phyloP scores from a whole-genome alignment of 176 grass and related monocot genomes.

The Dendrocalamus sinicus region DNA sequence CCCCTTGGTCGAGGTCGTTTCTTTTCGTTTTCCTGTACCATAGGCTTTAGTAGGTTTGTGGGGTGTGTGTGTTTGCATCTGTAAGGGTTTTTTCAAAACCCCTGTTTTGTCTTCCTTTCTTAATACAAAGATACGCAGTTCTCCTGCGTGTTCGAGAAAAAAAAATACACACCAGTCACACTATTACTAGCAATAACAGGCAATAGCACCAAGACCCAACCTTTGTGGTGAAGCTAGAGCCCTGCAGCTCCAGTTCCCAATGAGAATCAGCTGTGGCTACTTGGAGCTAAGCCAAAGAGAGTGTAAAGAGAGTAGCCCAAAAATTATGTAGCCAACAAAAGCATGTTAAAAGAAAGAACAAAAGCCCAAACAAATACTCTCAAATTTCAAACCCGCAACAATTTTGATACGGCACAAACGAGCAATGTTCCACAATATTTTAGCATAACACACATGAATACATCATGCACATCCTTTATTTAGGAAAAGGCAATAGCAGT shows the following conservation, averaged over 20 bases:
- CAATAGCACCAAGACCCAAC: background rate
- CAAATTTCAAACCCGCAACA: background rate
- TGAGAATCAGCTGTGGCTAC: background rate
- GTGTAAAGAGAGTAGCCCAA: background rate
- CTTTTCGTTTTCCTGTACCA: too few species aligned
- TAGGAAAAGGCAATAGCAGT: background rate
- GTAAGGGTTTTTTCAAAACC: too few species aligned
- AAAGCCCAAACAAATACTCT: background rate
- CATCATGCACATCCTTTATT: conserved; percentile 1
- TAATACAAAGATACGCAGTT: too few species aligned
- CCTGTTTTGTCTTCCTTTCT: too few species aligned
- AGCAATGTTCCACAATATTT: conserved; percentile 12
- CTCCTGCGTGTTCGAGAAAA: too few species aligned
- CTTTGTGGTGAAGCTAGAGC: background rate
- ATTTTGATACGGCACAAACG: background rate
- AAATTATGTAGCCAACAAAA: background rate
- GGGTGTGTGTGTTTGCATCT: too few species aligned
- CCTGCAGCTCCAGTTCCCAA: background rate
- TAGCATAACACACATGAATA: conserved; percentile 31
- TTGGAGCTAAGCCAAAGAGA: background rate
- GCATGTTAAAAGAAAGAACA: conserved; percentile 11
- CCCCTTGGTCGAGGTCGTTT: too few species aligned
- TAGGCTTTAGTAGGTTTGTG: too few species aligned
- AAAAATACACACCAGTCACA: background rate
- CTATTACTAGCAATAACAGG: background rate